These are phyloP conservation scores for Fulvia fulva DNA, from an alignment of 2,329 filamentous ascomycete genomes.

Conservation along the genomic window DNA sequence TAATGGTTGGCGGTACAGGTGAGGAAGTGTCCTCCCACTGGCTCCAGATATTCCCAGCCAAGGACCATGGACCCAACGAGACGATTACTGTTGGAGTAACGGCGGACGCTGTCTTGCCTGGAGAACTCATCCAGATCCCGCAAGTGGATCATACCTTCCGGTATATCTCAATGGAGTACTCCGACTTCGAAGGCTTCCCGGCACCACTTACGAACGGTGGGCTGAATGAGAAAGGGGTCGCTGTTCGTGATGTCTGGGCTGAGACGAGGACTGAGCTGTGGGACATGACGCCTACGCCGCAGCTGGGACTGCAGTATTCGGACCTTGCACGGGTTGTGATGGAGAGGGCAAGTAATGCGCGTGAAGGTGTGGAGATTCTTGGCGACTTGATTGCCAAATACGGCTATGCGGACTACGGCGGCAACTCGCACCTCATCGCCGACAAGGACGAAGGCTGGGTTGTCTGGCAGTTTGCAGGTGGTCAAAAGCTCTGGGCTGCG, in stretches of 20 bases:
- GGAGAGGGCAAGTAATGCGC: conserved; percentile 39
- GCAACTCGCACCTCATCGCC: conserved; percentile 43
- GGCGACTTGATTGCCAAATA: conserved; percentile 39
- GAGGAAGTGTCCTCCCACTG: conserved; percentile 48
- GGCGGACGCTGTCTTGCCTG: conserved; percentile 37
- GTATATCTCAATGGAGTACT: conserved; percentile 38
- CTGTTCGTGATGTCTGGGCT: conserved; percentile 43
- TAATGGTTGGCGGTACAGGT: conserved; percentile 46
- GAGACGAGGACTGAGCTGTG: conserved; percentile 39
- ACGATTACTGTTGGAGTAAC: conserved; percentile 45
- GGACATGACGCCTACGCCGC: conserved; percentile 40
- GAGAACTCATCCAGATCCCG: conserved; percentile 33
- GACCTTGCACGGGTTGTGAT: conserved; percentile 41
- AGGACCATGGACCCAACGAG: conserved; percentile 39
- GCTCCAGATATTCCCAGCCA: conserved; percentile 45
- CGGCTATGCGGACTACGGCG: conserved; percentile 42
- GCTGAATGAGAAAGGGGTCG: conserved; percentile 41
- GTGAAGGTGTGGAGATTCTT: conserved; percentile 43
- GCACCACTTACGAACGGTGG: conserved; percentile 45
- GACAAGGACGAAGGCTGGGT: conserved; percentile 38
- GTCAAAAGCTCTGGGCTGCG: conserved; percentile 35
- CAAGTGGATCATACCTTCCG: conserved; percentile 35
- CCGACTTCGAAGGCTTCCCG: conserved; percentile 42
- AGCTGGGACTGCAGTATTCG: conserved; percentile 41
- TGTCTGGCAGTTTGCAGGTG: conserved; percentile 35